Conservation (phyloP, 139 green algal species). For the Penium margaritaceum region DNA sequence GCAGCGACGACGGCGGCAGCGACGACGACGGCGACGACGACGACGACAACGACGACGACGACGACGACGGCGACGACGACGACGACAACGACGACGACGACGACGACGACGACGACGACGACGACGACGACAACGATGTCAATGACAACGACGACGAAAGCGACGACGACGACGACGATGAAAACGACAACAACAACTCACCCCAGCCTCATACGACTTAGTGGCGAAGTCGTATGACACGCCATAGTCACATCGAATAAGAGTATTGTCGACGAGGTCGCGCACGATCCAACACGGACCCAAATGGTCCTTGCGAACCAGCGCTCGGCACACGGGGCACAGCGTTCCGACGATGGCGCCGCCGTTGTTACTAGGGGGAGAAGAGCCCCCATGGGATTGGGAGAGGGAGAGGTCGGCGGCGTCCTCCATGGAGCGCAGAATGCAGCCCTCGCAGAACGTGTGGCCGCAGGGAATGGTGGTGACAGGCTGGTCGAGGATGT, state of each 20-base stretch:
- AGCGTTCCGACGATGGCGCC: background rate
- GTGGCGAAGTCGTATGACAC: background rate
- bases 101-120: background rate
- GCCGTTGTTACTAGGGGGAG: too few species aligned
- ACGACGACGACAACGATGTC: too few species aligned
- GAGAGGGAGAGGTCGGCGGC: too few species aligned
- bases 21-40: too few species aligned
- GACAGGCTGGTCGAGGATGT: slow-evolving; percentile 1
- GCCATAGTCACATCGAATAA: background rate
- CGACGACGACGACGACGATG: background rate
- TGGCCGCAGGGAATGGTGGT: slow-evolving; percentile 7
- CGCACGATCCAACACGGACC: slow-evolving; percentile 8
- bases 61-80: too few species aligned
- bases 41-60: too few species aligned
- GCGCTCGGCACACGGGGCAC: slow-evolving; percentile 1
- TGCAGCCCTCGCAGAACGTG: slow-evolving; percentile 12
- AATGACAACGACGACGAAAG: too few species aligned
- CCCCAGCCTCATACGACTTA: slow-evolving; percentile 1
- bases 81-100: too few species aligned
- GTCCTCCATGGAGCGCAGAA: background rate
- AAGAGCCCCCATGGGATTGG: too few species aligned
- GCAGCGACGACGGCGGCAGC: too few species aligned
- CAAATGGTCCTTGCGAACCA: slow-evolving; percentile 4
- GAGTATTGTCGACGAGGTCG: slow-evolving; percentile 8
- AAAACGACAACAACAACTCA: slow-evolving; percentile 2